phyloP scores from a whole-genome alignment of 106 monocot genomes.

The Agapanthus africanus region DNA sequence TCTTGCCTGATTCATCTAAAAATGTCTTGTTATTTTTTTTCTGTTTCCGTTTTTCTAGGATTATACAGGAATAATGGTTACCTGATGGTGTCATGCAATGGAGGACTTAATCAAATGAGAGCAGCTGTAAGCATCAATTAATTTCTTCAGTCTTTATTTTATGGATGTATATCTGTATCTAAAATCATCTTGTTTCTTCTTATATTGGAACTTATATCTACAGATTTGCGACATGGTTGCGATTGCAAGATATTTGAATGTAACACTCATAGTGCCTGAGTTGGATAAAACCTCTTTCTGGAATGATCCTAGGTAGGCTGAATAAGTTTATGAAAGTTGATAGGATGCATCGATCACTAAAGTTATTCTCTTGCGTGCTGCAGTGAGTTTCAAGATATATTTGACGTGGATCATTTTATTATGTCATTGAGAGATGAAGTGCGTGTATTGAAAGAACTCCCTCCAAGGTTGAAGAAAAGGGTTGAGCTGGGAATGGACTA shows the following conservation, averaged over 20 bases:
- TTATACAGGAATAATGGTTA: slow-evolving; percentile 90
- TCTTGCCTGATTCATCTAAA: no score
- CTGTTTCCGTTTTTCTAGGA: slow-evolving; percentile 28
- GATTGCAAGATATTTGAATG: slow-evolving; percentile 83
- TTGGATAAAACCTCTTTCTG: slow-evolving; percentile 95
- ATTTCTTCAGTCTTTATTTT: neutral
- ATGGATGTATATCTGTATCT: neutral
- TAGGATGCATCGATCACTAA: neutral
- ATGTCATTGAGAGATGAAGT: slow-evolving; percentile 88
- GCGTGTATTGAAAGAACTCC: slow-evolving; percentile 82
- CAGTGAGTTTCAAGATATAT: slow-evolving; percentile 95
- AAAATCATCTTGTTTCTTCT: neutral
- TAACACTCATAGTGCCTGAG: slow-evolving; percentile 91
- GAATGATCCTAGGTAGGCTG: slow-evolving; percentile 38
- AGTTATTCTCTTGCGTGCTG: neutral
- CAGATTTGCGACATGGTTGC: slow-evolving; percentile 99
- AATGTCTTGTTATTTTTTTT: neutral
- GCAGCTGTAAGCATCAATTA: slow-evolving; percentile 63
- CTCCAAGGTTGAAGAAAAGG: slow-evolving; percentile 69
- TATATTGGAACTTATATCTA: neutral
- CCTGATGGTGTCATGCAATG: slow-evolving; percentile 97
- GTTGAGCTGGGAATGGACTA: slow-evolving; percentile 49
- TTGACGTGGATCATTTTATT: slow-evolving; percentile 95
- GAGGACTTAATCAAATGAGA: slow-evolving; percentile 98
- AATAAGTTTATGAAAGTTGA: neutral